Percentiles rank a stretch among this genome's conserved stretches.
phyloP scores from a whole-genome alignment of 768 basidiomycete species.

The Rhizopogon rudus region DNA sequence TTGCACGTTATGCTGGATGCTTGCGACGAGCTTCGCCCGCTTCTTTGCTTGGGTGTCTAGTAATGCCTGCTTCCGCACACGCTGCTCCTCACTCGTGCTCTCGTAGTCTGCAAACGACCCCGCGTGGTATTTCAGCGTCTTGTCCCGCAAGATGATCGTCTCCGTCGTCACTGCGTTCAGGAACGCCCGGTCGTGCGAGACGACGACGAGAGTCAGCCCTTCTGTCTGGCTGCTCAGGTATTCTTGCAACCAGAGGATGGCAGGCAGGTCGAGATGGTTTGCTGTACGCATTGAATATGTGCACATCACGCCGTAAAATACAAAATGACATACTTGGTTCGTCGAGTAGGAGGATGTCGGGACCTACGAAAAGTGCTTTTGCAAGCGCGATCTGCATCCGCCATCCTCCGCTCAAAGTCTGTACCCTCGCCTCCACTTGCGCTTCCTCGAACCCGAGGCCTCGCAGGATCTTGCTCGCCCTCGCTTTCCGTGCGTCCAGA shows the following conservation, averaged over 20 bases:
- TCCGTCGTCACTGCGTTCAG: slow-evolving; percentile 56
- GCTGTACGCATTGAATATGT: slow-evolving; percentile 13
- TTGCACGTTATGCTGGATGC: slow-evolving; percentile 47
- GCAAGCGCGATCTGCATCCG: slow-evolving; percentile 55
- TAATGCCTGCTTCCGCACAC: slow-evolving; percentile 39
- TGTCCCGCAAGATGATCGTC: slow-evolving; percentile 53
- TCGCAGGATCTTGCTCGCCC: slow-evolving; percentile 45
- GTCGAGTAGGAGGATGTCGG: slow-evolving; percentile 55
- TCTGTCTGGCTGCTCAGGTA: slow-evolving; percentile 39
- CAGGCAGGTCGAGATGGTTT: slow-evolving; percentile 44
- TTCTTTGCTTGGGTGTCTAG: slow-evolving; percentile 43
- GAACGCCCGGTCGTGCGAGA: slow-evolving; percentile 65
- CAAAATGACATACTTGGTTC: slow-evolving; percentile 39
- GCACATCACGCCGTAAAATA: neutral
- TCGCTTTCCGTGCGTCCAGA: slow-evolving; percentile 5
- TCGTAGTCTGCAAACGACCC: slow-evolving; percentile 53
- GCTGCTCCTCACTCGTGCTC: slow-evolving; percentile 37
- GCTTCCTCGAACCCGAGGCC: slow-evolving; percentile 55
- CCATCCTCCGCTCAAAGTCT: slow-evolving; percentile 63
- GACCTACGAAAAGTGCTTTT: slow-evolving; percentile 48
- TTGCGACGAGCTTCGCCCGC: slow-evolving; percentile 44
- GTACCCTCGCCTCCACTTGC: slow-evolving; percentile 19
- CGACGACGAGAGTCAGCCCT: slow-evolving; percentile 46
- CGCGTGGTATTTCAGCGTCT: slow-evolving; percentile 47
- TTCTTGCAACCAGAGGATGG: slow-evolving; percentile 49